Evolutionary conservation across 345 rosid species (phyloP), one percentile per base, ranked within the genome.

Genomic region (Hibiscus syriacus): DNA sequence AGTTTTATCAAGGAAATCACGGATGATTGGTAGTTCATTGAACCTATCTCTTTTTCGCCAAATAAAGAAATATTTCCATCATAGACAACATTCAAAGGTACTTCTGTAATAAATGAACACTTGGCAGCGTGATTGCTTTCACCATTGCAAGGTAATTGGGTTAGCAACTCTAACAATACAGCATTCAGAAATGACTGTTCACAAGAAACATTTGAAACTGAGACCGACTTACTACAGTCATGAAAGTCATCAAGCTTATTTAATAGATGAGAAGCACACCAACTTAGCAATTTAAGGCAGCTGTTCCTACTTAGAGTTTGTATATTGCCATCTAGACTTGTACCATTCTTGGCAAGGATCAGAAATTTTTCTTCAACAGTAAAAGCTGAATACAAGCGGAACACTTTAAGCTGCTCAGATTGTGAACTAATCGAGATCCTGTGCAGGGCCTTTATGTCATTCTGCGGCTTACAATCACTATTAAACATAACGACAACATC

Each of bases 261-360:
- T 39, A 68, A 68, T 17, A 68, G 72, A 57, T 68, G 7, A 13
- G 62, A 67, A 25, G 70, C 62, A 54, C 70, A 61, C 70, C 70
- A 53, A 20, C 30, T 67, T 32, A 67, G 60, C 25, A 67, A 43
- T 23, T 20, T 25, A 36, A n/a, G 39, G 54, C 55, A 41, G n/a
- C 14, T 38, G 25, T 45, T 56, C 19, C 27, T 6, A 26, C n/a
- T 29, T 49, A 50, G 19, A 66, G 46, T 30, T 2, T 10, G 26
- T 6, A 38, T 56, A 56, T 26, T 68, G 63, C 25, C 13, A 43
- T 55, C 72, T 5, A 55, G 4, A 56, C 27, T 56, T 49, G 11
- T 26, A 26, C 72, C 72, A 25, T 68, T 8, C 53, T 56, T 68
- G 3, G 72, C 64, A 68, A 68, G 64, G 30, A 56, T 68, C 29